phyloP scores from a whole-genome alignment of 495 filamentous ascomycete genomes.

The Parathielavia appendiculata region DNA sequence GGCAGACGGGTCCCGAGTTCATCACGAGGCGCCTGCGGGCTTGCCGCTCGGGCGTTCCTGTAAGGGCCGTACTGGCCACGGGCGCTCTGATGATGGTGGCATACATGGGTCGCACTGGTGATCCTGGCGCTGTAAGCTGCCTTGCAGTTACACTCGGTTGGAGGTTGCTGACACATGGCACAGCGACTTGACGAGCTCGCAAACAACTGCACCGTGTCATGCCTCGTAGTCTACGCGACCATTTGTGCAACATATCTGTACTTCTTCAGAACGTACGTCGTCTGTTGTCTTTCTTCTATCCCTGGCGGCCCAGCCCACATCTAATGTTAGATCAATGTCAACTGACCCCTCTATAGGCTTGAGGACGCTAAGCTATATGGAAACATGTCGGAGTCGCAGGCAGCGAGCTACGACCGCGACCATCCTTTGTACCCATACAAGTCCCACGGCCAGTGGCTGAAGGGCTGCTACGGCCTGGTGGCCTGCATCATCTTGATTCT shows the following conservation, averaged over 20 bases:
- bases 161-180: not conserved
- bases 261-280: conserved; percentile 39
- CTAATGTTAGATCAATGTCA: not conserved
- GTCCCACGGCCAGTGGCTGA: conserved; percentile 45
- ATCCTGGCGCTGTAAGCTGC: conserved; percentile 33
- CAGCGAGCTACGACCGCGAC: conserved; percentile 40
- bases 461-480: conserved; percentile 42
- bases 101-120: conserved; percentile 42
- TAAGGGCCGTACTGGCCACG: conserved; percentile 45
- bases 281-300: not conserved
- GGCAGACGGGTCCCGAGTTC: conserved; percentile 37
- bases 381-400: conserved; percentile 33
- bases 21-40: conserved; percentile 32
- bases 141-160: not conserved
- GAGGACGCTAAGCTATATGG: conserved; percentile 32
- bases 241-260: conserved; percentile 43
- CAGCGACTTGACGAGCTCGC: conserved; percentile 37
- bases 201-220: conserved; percentile 45
- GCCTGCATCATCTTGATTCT: conserved; percentile 40
- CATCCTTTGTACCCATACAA: conserved; percentile 45
- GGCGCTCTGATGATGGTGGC: conserved; percentile 42
- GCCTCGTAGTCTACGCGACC: conserved; percentile 40
- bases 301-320: too few species aligned
- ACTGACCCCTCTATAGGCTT: too few species aligned
- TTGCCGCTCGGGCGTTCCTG: conserved; percentile 45